Evolutionary conservation across 1,284 basidiomycete genomes (phyloP).

Genomic region (Tilletia horrida): DNA sequence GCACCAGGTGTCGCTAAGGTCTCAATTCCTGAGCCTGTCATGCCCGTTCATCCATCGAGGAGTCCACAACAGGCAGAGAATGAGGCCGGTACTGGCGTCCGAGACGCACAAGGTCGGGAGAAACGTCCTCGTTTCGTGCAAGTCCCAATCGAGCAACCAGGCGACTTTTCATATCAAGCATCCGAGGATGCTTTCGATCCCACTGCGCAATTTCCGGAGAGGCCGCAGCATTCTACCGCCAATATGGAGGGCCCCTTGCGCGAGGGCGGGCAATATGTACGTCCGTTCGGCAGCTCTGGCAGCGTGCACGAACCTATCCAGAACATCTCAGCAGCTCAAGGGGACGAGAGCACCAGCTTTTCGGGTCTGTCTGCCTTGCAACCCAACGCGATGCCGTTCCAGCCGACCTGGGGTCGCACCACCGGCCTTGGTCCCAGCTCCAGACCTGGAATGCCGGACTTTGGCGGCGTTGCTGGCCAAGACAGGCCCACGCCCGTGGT

Average conservation of each 20-base stretch:
- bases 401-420: constrained; percentile 33
- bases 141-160: neutral
- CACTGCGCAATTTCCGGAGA: constrained; percentile 24
- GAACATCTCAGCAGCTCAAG: neutral
- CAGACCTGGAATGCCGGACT: constrained; percentile 35
- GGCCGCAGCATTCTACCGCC: constrained; percentile 35
- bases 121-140: constrained; percentile 36
- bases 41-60: neutral
- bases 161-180: constrained; percentile 17
- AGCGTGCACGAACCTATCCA: constrained; percentile 26
- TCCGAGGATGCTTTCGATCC: constrained; percentile 25
- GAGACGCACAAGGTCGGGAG: constrained; percentile 36
- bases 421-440: constrained; percentile 25
- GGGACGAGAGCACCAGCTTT: neutral
- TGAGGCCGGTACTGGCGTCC: neutral
- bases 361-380: constrained; percentile 24
- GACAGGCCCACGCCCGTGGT: constrained; percentile 4
- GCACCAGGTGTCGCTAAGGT: constrained; percentile 26
- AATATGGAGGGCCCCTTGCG: constrained; percentile 43
- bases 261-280: neutral
- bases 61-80: neutral
- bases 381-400: constrained; percentile 39
- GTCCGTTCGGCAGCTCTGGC: constrained; percentile 19
- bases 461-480: constrained; percentile 12
- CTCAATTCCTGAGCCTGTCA: neutral